phyloP scores from a whole-genome alignment of 2,329 filamentous ascomycete species.

The Sphaerulina populicola region DNA sequence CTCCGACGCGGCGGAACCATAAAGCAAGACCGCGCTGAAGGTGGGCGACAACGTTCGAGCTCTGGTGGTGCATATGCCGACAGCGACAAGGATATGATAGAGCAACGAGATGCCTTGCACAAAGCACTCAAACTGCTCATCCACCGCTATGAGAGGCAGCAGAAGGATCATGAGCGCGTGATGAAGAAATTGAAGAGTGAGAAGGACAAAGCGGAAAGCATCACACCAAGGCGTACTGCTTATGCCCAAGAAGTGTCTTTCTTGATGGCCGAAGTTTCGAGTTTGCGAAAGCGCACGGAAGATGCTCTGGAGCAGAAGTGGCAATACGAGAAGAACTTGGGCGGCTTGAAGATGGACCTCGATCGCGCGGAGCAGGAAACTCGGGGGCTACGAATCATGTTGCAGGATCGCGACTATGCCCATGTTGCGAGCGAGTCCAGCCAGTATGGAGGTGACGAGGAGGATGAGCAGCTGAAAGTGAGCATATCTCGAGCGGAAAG shows the following conservation, averaged over 20 bases:
- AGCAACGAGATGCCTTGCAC: constrained; percentile 87
- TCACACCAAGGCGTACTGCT: constrained; percentile 63
- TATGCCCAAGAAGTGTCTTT: constrained; percentile 77
- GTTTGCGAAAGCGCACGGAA: constrained; percentile 76
- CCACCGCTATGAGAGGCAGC: constrained; percentile 76
- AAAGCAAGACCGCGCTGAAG: constrained; percentile 31
- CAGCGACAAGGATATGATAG: constrained; percentile 77
- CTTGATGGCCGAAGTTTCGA: constrained; percentile 74
- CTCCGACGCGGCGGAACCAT: constrained; percentile 31
- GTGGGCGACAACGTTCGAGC: constrained; percentile 37
- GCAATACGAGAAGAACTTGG: constrained; percentile 84
- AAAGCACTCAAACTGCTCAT: constrained; percentile 76
- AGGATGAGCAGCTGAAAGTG: constrained; percentile 48
- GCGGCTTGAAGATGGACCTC: constrained; percentile 88
- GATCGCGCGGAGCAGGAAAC: constrained; percentile 94
- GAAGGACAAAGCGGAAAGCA: constrained; percentile 59
- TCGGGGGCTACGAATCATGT: constrained; percentile 64
- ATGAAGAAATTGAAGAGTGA: constrained; percentile 69
- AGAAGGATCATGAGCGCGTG: constrained; percentile 72
- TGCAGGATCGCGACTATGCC: constrained; percentile 70
- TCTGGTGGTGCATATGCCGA: constrained; percentile 32
- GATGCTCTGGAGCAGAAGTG: constrained; percentile 93
- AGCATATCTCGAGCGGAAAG: constrained; percentile 61
- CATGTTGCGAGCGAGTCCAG: constrained; percentile 53
- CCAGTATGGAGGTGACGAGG: constrained; percentile 26